These are phyloP conservation scores for Beauveria asiatica DNA, from an alignment of 2,329 filamentous ascomycete species.

Conservation along the genomic window DNA sequence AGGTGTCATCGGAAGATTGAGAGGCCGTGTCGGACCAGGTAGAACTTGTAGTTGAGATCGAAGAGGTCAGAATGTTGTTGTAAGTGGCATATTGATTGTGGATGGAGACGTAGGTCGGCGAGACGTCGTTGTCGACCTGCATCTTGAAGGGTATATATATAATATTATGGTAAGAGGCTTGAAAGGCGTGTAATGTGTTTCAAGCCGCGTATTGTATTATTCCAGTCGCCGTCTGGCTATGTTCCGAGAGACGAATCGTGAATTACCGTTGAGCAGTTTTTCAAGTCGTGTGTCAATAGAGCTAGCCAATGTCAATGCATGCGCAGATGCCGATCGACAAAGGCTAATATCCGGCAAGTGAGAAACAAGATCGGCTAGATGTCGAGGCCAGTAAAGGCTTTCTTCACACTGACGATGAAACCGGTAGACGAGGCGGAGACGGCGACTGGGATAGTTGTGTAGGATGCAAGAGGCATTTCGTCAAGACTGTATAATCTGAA, in stretches of 20 bases:
- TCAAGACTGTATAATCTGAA: conserved; percentile 25
- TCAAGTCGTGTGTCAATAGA: conserved; percentile 25
- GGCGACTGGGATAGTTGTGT: conserved; percentile 49
- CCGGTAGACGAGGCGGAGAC: conserved; percentile 53
- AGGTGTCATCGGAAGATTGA: conserved; percentile 62
- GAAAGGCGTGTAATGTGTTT: conserved; percentile 16
- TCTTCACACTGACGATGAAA: conserved; percentile 47
- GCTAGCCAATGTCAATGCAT: conserved; percentile 34
- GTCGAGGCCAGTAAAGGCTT: conserved; percentile 29
- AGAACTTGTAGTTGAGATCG: conserved; percentile 67
- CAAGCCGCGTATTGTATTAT: conserved; percentile 25
- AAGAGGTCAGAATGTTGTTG: conserved; percentile 62
- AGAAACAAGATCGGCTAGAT: conserved; percentile 33
- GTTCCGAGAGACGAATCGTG: conserved; percentile 37
- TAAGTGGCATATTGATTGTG: conserved; percentile 50
- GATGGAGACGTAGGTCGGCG: conserved; percentile 42
- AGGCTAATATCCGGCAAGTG: conserved; percentile 30
- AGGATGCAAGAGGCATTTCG: conserved; percentile 52
- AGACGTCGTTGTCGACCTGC: conserved; percentile 45
- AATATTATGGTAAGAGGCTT: conserved; percentile 20
- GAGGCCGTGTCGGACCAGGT: conserved; percentile 68
- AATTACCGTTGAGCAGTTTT: conserved; percentile 24
- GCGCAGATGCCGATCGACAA: conserved; percentile 25
- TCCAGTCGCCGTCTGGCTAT: conserved; percentile 50
- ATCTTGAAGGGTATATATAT: conserved; percentile 41